Conservation (phyloP, 1,284 basidiomycete species). For the Moesziomyces globuligerus region DNA sequence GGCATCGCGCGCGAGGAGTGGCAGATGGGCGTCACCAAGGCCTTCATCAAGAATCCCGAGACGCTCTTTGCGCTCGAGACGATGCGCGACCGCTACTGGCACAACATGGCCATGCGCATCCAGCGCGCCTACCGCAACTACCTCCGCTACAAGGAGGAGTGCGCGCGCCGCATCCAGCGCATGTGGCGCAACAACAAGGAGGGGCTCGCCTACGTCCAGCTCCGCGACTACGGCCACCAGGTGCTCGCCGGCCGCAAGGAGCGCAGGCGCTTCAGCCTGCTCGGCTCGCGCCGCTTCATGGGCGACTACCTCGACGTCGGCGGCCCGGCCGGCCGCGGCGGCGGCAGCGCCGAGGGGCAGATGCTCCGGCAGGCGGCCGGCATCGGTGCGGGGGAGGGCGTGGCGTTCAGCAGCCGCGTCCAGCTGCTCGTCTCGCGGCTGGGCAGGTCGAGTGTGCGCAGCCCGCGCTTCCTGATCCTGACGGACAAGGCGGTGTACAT, state of each 20-base stretch:
- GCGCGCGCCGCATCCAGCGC: slow-evolving; percentile 91
- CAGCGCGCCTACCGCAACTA: slow-evolving; percentile 97
- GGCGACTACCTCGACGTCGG: slow-evolving; percentile 96
- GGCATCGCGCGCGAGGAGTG: slow-evolving; percentile 96
- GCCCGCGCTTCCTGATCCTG: slow-evolving; percentile 88
- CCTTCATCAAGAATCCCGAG: slow-evolving; percentile 99
- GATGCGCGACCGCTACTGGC: slow-evolving; percentile 99
- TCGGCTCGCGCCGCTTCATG: slow-evolving; percentile 93
- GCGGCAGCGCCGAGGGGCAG: slow-evolving; percentile 76
- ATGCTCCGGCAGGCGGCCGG: slow-evolving; percentile 80
- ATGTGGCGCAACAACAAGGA: slow-evolving; percentile 99
- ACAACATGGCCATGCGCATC: slow-evolving; percentile 97
- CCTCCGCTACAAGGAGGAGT: slow-evolving; percentile 92
- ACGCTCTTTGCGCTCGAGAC: slow-evolving; percentile 98
- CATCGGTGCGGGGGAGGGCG: slow-evolving; percentile 68
- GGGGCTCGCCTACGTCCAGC: slow-evolving; percentile 83
- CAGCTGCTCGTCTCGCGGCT: slow-evolving; percentile 88
- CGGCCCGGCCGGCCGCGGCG: slow-evolving; percentile 71
- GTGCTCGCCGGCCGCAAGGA: slow-evolving; percentile 92
- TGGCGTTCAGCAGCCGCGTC: slow-evolving; percentile 82
- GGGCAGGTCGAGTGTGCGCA: slow-evolving; percentile 87
- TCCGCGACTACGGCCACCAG: slow-evolving; percentile 93
- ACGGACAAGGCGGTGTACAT: slow-evolving; percentile 91
- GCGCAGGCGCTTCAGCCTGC: slow-evolving; percentile 87
- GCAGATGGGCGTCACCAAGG: slow-evolving; percentile 99